These are phyloP conservation scores for Colletotrichum cordylinicola DNA, from an alignment of 2,329 filamentous ascomycete genomes.

Conservation along the genomic window DNA sequence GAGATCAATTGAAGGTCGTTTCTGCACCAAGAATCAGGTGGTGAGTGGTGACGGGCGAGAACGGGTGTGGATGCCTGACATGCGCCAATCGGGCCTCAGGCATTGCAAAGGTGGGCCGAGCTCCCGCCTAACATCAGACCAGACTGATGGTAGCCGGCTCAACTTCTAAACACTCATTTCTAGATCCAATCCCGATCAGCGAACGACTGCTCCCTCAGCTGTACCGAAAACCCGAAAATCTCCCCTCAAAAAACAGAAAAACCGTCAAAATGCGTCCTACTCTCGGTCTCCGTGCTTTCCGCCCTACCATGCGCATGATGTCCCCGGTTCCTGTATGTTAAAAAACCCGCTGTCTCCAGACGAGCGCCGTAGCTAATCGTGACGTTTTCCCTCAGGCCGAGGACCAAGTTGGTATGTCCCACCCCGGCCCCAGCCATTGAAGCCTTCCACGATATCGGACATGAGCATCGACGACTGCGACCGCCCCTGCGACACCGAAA, in stretches of 20 bases:
- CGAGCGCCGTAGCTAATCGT: conserved; percentile 34
- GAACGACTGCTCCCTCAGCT: conserved; percentile 23
- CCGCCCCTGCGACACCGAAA: background rate
- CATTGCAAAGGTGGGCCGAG: conserved; percentile 23
- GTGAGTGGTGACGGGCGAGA: conserved; percentile 38
- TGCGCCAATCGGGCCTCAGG: conserved; percentile 36
- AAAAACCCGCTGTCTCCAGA: conserved; percentile 6
- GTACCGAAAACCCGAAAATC: conserved; percentile 15
- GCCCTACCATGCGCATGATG: conserved; percentile 70
- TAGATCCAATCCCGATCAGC: conserved; percentile 32
- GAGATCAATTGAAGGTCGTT: conserved; percentile 27
- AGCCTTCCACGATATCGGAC: background rate
- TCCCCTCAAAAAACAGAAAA: conserved; percentile 10
- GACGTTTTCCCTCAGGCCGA: conserved; percentile 57
- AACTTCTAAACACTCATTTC: conserved; percentile 23
- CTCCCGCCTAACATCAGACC: conserved; percentile 19
- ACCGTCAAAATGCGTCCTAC: conserved; percentile 69
- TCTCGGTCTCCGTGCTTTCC: conserved; percentile 70
- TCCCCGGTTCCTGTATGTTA: conserved; percentile 74
- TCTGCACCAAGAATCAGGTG: conserved; percentile 44
- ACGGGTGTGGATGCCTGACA: conserved; percentile 20
- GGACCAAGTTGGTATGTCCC: conserved; percentile 69
- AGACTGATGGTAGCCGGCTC: conserved; percentile 13
- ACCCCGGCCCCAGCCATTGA: conserved; percentile 24
- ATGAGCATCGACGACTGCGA: background rate